Conservation (phyloP, 2,329 filamentous ascomycete genomes). For the Cytospora piceicola region DNA sequence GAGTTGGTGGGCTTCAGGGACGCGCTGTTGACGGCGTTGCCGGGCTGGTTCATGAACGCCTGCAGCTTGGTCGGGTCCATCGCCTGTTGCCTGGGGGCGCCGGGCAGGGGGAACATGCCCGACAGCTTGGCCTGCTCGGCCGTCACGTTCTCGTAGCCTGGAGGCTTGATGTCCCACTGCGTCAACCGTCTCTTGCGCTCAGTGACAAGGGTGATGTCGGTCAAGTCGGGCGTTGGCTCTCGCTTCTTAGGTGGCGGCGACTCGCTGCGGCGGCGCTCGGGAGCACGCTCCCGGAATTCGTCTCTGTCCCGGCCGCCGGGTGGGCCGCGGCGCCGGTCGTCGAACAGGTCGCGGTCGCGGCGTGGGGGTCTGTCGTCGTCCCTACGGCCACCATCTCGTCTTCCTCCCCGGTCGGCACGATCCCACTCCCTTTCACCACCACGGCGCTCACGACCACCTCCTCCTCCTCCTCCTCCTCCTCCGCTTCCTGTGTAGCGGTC, state of each 20-base stretch:
- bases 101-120: constrained; percentile 97
- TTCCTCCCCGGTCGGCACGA: constrained; percentile 48
- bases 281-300: constrained; percentile 55
- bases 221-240: constrained; percentile 94
- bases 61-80: constrained; percentile 95
- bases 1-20: constrained; percentile 91
- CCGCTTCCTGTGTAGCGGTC: constrained; percentile 73
- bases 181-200: constrained; percentile 91
- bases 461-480: constrained; percentile 44
- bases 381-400: constrained; percentile 67
- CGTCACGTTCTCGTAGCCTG: constrained; percentile 96
- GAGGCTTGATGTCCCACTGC: constrained; percentile 99
- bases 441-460: constrained; percentile 53
- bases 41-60: constrained; percentile 92
- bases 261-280: constrained; percentile 70
- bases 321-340: constrained; percentile 58
- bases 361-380: constrained; percentile 62
- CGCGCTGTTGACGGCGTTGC: constrained; percentile 70
- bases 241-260: constrained; percentile 85
- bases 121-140: constrained; percentile 98
- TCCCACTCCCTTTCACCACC: constrained; percentile 45
- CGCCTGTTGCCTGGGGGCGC: constrained; percentile 89
- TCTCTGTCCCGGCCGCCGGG: constrained; percentile 46
- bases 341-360: constrained; percentile 63
- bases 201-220: constrained; percentile 78